Evolutionary conservation across 257 asterid species (phyloP).

Genomic region (Jaltomata sinuosa): DNA sequence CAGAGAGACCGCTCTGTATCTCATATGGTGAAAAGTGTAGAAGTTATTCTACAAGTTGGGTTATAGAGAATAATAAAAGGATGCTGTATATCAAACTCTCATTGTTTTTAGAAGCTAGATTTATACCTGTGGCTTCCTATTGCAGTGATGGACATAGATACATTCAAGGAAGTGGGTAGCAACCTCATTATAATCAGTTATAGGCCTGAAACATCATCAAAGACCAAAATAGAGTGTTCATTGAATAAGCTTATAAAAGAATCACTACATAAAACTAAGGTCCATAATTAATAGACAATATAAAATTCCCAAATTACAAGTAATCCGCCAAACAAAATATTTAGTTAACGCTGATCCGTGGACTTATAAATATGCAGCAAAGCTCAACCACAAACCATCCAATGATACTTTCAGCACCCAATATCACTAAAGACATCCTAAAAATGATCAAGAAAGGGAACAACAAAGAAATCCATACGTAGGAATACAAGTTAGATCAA

Average conservation of each 20-base stretch:
- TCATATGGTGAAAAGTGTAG: slow-evolving; percentile 4
- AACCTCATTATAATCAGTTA: slow-evolving; percentile 62
- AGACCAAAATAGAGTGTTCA: neutral
- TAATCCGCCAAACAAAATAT: neutral
- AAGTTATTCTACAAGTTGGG: neutral
- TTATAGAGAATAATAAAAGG: neutral
- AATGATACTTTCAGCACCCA: neutral
- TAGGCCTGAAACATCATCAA: slow-evolving; percentile 40
- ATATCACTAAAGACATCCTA: neutral
- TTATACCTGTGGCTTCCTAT: slow-evolving; percentile 42
- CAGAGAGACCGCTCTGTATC: slow-evolving; percentile 30
- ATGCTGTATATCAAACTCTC: neutral
- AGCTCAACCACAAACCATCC: neutral
- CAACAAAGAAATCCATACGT: neutral
- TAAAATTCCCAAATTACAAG: neutral
- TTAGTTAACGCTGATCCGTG: neutral
- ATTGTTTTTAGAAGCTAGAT: neutral
- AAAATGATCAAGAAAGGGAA: neutral
- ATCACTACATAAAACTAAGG: neutral
- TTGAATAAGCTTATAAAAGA: neutral
- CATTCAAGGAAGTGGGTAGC: slow-evolving; percentile 75
- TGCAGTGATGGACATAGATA: slow-evolving; percentile 45
- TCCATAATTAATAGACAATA: neutral
- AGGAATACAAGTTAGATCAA: neutral
- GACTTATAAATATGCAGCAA: neutral